These are phyloP conservation scores for Trichoderma aggressivum DNA, from an alignment of 2,329 filamentous ascomycete species.

Conservation along the genomic window DNA sequence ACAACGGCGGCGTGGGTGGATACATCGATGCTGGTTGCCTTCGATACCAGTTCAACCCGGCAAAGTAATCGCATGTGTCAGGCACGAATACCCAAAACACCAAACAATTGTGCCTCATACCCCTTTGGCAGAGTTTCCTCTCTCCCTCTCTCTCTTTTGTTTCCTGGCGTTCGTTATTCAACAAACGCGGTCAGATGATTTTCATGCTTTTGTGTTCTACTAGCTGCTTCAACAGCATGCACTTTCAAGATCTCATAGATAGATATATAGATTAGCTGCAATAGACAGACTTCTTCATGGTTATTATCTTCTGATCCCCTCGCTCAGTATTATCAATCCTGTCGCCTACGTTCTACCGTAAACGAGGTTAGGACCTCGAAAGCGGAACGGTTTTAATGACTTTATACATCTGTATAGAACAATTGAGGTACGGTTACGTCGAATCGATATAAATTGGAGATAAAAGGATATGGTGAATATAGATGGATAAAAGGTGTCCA, in stretches of 20 bases:
- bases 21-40: background rate
- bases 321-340: background rate
- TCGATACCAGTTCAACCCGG: background rate
- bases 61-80: background rate
- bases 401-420: background rate
- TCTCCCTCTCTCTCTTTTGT: background rate
- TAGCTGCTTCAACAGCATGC: background rate
- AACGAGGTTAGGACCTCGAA: background rate
- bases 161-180: background rate
- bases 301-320: background rate
- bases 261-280: background rate
- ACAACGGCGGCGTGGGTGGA: background rate
- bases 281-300: background rate
- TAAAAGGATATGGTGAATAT: background rate
- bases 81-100: background rate
- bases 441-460: background rate
- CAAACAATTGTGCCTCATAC: background rate
- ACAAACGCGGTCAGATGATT: background rate
- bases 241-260: background rate
- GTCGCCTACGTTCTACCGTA: background rate
- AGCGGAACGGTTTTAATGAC: background rate
- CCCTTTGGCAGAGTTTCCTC: background rate
- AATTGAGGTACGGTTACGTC: background rate
- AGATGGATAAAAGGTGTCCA: background rate
- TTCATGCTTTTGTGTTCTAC: background rate